Percentiles rank a stretch among this genome's conserved stretches.
Conservation (phyloP, 202 grass and related monocot species). For the Elaeis oleifera region DNA sequence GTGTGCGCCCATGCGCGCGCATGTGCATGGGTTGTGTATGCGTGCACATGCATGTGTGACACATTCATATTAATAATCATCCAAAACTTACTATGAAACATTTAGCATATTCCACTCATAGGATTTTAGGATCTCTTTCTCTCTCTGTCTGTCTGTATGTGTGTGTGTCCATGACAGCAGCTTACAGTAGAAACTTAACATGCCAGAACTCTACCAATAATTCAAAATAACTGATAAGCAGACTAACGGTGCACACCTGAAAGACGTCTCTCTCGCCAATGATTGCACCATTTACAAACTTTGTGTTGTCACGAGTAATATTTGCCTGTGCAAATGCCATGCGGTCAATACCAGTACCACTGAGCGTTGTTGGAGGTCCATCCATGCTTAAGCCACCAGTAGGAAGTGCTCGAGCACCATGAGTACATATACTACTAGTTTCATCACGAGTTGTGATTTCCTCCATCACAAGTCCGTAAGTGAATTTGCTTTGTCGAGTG, state of each 20-base stretch:
- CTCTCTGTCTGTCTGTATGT: too few relatives aligned
- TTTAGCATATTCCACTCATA: too few relatives aligned
- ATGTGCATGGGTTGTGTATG: too few relatives aligned
- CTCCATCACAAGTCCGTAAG: conserved; percentile 89
- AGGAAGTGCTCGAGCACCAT: conserved; percentile 73
- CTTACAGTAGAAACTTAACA: too few relatives aligned
- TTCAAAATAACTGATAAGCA: conserved; percentile 6
- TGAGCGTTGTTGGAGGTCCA: conserved; percentile 87
- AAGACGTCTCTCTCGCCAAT: conserved; percentile 89
- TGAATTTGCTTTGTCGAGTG: conserved; percentile 91
- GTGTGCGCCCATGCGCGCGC: too few relatives aligned
- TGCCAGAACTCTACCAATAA: too few relatives aligned
- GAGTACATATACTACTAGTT: conserved; percentile 83
- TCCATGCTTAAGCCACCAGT: conserved; percentile 77
- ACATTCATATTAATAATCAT: too few relatives aligned
- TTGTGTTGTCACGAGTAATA: conserved; percentile 92
- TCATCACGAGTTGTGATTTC: conserved; percentile 94
- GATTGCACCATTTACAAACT: conserved; percentile 79
- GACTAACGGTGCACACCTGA: conserved; percentile 40
- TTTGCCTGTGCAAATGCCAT: conserved; percentile 87
- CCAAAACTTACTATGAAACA: too few relatives aligned
- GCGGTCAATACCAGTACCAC: conserved; percentile 72
- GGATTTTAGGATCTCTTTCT: too few relatives aligned
- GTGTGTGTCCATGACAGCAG: too few relatives aligned
- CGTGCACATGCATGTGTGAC: too few relatives aligned